Base-by-base conservation (phyloP, 768 basidiomycete species). In the Saitozyma sp. region DNA sequence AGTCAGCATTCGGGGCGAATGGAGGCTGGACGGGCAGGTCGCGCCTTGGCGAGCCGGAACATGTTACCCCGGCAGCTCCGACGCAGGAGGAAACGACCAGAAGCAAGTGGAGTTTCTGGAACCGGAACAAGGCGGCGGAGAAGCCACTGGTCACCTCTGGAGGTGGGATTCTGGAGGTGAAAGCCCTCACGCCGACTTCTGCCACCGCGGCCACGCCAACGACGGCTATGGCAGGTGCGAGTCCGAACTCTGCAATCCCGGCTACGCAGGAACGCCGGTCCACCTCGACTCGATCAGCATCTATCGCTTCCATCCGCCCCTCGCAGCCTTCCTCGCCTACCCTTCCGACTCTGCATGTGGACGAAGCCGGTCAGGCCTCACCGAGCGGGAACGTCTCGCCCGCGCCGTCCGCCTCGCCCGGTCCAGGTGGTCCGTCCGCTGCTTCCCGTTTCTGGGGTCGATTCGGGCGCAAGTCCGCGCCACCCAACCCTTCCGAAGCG, bases 391-490 rank as follows among this genome's bases (percentile, higher is more conserved):
- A 50, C 45, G 19, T 53, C 53, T 41, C 59, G 62, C 39, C 60
- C 37, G 42, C 63, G 37, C 17, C 63, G 42, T 37, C 46, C 39
- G 45, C 62, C 42, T 29, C 50, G n/a, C 19, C 39, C 53, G 11
- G 48, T 58, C 10, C 20, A 29, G 8, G 61, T 50, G 73, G 78
- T 16, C 81, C 82, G 6, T 90, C 92, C 0, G 89, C 86, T 8
- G 89, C 93, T 40, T 90, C 91, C 10, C 86, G 92, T 6, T 93
- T 94, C 75, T 82, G 92, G 53, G 86, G 84, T 54, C 85, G 90
- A 19, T 6, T 43, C 58, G 9, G 19, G 79, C 37, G 82, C 80
- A n/a, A 38, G 55, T 1, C 57, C 63, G 10, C 37, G 61, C 81
- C 19, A 61, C 17, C 41, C 42, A 39, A 58, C 50, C 6, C 51